Evolutionary conservation across 768 basidiomycete species (phyloP).

Genomic region (Calocybe indica): DNA sequence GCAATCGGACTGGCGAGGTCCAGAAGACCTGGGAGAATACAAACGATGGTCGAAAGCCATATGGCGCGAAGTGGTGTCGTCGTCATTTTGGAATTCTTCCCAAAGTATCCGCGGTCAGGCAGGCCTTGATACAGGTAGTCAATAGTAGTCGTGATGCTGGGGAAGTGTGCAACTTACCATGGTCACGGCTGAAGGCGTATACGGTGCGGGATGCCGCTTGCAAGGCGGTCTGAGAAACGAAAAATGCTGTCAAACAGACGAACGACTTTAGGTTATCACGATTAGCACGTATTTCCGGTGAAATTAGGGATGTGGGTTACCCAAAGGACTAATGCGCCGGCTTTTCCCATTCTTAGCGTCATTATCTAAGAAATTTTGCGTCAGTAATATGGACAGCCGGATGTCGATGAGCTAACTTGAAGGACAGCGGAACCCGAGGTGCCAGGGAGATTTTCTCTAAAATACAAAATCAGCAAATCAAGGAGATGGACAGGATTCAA

Average conservation of each 20-base stretch:
- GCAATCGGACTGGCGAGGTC: conserved; percentile 74
- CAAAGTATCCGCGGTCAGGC: conserved; percentile 76
- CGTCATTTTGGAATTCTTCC: conserved; percentile 54
- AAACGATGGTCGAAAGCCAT: conserved; percentile 62
- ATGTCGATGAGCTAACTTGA: conserved; percentile 28
- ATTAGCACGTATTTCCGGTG: neutral
- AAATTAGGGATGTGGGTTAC: conserved; percentile 21
- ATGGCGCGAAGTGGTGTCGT: conserved; percentile 75
- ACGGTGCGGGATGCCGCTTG: conserved; percentile 81
- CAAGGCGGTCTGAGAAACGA: conserved; percentile 74
- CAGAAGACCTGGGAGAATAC: conserved; percentile 66
- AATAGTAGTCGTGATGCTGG: neutral
- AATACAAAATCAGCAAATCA: conserved; percentile 6
- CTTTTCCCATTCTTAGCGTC: conserved; percentile 66
- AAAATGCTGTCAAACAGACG: conserved; percentile 84
- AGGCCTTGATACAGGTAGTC: conserved; percentile 32
- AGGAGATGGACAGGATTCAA: neutral
- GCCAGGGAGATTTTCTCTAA: conserved; percentile 61
- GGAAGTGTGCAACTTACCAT: conserved; percentile 35
- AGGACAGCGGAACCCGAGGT: conserved; percentile 69
- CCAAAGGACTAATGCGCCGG: conserved; percentile 77
- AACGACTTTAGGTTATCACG: conserved; percentile 36
- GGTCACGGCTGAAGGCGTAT: conserved; percentile 81
- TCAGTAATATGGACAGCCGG: neutral
- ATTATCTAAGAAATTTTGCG: conserved; percentile 50